Percentiles rank a stretch among this genome's conserved stretches.
These are phyloP conservation scores for Rhodotorula graminis DNA, from an alignment of 768 basidiomycete genomes.

Conservation along the genomic window DNA sequence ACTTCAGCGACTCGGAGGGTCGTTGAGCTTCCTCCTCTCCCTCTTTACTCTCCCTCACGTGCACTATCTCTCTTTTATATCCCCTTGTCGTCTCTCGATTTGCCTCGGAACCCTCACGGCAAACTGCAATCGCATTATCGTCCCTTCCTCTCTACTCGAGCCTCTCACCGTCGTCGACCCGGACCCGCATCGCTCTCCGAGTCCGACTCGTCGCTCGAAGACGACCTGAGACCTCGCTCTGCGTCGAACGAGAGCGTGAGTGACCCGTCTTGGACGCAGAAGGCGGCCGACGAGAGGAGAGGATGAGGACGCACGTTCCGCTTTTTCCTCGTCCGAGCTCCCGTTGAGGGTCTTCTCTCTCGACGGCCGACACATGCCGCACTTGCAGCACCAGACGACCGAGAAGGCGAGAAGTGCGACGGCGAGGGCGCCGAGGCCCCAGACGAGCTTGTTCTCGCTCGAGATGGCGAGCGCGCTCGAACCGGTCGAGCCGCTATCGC, in stretches of 20 bases:
- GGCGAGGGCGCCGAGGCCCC: not conserved
- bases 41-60: not conserved
- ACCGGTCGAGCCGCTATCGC: not conserved
- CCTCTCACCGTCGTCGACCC: not conserved
- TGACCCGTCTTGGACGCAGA: no score
- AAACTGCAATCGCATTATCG: not conserved
- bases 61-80: not conserved
- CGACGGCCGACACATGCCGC: not conserved
- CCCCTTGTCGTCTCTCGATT: not conserved
- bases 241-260: no score
- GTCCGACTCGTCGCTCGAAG: not conserved
- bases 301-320: not conserved
- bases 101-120: not conserved
- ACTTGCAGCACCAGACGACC: not conserved
- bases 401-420: not conserved
- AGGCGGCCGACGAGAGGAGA: no score
- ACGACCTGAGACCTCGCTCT: not conserved
- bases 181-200: not conserved
- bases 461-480: no score
- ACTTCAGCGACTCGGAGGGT: slow-evolving; percentile 7
- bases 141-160: not conserved
- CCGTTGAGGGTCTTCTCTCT: not conserved
- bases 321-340: not conserved
- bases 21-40: not conserved
- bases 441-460: not conserved